Base-by-base conservation (phyloP, 2,329 filamentous ascomycete genomes). In the Rhinocladiella similis region DNA sequence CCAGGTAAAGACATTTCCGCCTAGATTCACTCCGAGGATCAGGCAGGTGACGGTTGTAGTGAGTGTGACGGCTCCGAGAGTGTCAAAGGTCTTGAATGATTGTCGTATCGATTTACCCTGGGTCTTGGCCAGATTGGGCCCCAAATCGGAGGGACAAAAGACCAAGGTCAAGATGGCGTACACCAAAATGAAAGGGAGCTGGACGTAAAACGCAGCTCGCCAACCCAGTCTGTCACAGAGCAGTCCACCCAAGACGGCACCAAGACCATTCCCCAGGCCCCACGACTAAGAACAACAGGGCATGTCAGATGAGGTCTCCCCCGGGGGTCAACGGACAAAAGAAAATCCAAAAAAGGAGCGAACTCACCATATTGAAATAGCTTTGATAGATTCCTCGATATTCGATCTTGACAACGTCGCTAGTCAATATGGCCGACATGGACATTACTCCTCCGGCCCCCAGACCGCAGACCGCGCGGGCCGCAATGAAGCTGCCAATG, bases 381-480 rank as follows among this genome's bases (percentile, higher is more conserved):
- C 85, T 85, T 69, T 92, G 89, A 64, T 89, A 92, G 3, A 82
- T 81, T 3, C 88, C 87, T n/a, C 89, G 78, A 59, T 77, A 85
- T 74, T 88, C 82, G 61, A 91, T 88, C 1, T 86, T 86, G 35
- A 92, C 87, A 47, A 91, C n/a, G 38, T 41, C 38, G 10, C 38
- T 41, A 3, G 38, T 41, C 38, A 41, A 41, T 41, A 41, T 41
- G 5, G 38, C 5, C 14, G 38, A n/a, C 38, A 41, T 41, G n/a
- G 1, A 85, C 83, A 89, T 80, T 47, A 88, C 78, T 0, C 87
- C 88, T 0, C 88, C 89, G 0, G 88, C 89, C 1, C 88, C 89
- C 3, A 92, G 70, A 0, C 89, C 89, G 59, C 87, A 89, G 5
- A 88, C 73, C 0, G 88, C 87, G 62, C 89, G 74, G 27, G 88